Conservation (phyloP, 352 stramenopile species). For the Phytophthora uliginosa region DNA sequence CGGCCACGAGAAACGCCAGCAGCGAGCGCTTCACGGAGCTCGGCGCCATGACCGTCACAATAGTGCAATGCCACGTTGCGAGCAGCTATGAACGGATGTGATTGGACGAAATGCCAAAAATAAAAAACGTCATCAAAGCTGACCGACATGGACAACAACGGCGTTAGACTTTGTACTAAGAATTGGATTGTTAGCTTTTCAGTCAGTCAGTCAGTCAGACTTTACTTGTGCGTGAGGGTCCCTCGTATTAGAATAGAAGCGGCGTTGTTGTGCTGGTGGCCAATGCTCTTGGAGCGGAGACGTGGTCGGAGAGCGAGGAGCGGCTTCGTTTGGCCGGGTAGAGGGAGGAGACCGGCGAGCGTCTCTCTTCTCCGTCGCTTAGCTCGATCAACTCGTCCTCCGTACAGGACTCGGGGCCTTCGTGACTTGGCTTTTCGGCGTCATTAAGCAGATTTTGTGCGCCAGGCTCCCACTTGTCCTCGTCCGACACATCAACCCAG, state of each 20-base stretch:
- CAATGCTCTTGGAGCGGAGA: slow-evolving; percentile 7
- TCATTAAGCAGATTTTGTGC: slow-evolving; percentile 30
- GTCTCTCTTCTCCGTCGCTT: slow-evolving; percentile 49
- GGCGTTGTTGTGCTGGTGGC: not conserved
- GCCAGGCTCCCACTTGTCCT: slow-evolving; percentile 37
- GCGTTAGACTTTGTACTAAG: too few species aligned
- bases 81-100: slow-evolving; percentile 15
- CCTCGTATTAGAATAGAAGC: not conserved
- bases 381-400: slow-evolving; percentile 52
- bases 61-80: not conserved
- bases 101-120: slow-evolving; percentile 30
- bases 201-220: not conserved
- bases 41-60: slow-evolving; percentile 8
- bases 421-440: slow-evolving; percentile 1
- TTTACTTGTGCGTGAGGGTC: not conserved
- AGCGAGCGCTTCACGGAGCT: slow-evolving; percentile 18
- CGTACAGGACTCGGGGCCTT: slow-evolving; percentile 13
- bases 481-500: slow-evolving; percentile 11
- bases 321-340: slow-evolving; percentile 6
- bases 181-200: not conserved
- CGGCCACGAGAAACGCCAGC: slow-evolving; percentile 19
- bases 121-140: slow-evolving; percentile 4
- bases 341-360: slow-evolving; percentile 10
- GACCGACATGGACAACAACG: not conserved
- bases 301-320: not conserved